A percentile compares a stretch with the other conserved stretches of the same genome.
Conservation (phyloP, 2,329 filamentous ascomycete genomes). For the Cercospora janseana region DNA sequence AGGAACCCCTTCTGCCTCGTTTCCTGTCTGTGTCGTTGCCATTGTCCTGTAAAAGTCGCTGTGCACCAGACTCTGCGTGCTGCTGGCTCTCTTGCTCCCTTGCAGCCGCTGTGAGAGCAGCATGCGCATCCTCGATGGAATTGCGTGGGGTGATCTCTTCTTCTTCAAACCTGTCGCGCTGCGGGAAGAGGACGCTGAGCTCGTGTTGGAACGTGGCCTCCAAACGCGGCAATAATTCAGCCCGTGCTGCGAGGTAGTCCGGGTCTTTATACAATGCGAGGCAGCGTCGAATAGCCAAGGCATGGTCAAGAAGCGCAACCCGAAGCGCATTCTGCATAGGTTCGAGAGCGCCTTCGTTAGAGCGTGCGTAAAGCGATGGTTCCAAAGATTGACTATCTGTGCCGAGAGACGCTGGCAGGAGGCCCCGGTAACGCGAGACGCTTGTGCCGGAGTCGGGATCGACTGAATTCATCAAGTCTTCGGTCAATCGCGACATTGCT, state of each 20-base stretch:
- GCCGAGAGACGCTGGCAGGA: slow-evolving; percentile 57
- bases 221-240: slow-evolving; percentile 39
- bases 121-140: slow-evolving; percentile 22
- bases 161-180: slow-evolving; percentile 24
- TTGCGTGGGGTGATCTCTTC: slow-evolving; percentile 27
- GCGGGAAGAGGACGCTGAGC: slow-evolving; percentile 43
- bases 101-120: slow-evolving; percentile 14
- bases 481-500: slow-evolving; percentile 65
- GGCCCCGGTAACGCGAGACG: slow-evolving; percentile 71
- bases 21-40: slow-evolving; percentile 12
- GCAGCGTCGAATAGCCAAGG: slow-evolving; percentile 80
- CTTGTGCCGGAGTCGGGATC: slow-evolving; percentile 72
- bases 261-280: slow-evolving; percentile 62
- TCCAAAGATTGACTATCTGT: slow-evolving; percentile 41
- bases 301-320: slow-evolving; percentile 84
- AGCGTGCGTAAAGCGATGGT: slow-evolving; percentile 25
- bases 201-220: slow-evolving; percentile 48
- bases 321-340: slow-evolving; percentile 74
- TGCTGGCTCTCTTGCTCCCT: slow-evolving; percentile 9
- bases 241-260: slow-evolving; percentile 55
- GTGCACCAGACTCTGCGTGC: slow-evolving; percentile 10
- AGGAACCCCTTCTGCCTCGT: slow-evolving; percentile 23
- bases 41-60: slow-evolving; percentile 7
- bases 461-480: slow-evolving; percentile 74
- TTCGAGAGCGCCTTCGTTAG: slow-evolving; percentile 46